Evolutionary conservation across 495 filamentous ascomycete genomes (phyloP).

Genomic region (Pseudomonodictys pantanalensis): DNA sequence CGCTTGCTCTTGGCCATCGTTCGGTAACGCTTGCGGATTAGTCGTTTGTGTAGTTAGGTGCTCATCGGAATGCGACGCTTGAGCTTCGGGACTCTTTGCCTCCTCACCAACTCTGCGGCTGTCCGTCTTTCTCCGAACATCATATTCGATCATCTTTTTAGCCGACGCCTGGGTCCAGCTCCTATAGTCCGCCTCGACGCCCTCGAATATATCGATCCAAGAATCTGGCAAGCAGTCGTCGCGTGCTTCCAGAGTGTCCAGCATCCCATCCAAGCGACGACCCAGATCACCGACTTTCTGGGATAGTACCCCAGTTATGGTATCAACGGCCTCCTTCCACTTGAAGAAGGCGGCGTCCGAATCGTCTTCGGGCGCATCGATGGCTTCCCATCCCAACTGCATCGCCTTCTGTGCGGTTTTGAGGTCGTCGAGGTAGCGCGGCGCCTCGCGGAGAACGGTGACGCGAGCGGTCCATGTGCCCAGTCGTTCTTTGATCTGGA

Average conservation of each 20-base stretch:
- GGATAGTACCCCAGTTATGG: constrained; percentile 62
- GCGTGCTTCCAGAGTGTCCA: constrained; percentile 79
- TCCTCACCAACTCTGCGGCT: background rate
- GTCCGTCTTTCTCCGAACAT: constrained; percentile 29
- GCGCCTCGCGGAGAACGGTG: constrained; percentile 66
- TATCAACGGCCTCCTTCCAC: constrained; percentile 52
- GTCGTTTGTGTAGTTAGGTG: background rate
- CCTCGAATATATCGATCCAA: constrained; percentile 85
- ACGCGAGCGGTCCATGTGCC: constrained; percentile 75
- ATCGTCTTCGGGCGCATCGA: constrained; percentile 41
- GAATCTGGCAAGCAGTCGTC: constrained; percentile 77
- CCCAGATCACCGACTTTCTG: constrained; percentile 69
- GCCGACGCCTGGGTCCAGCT: constrained; percentile 60
- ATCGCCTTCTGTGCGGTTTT: constrained; percentile 60
- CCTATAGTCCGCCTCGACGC: constrained; percentile 73
- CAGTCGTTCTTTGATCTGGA: constrained; percentile 64
- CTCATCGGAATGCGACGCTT: background rate
- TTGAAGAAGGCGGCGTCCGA: constrained; percentile 21
- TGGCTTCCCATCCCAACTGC: constrained; percentile 58
- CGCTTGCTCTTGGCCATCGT: too few species aligned
- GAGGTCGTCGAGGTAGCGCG: constrained; percentile 66
- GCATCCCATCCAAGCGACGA: constrained; percentile 70
- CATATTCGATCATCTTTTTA: constrained; percentile 38
- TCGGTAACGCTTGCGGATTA: background rate
- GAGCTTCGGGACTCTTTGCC: background rate